A percentile compares a stretch with the other conserved stretches of the same genome.
These are phyloP conservation scores for Stemphylium vesicarium DNA, from an alignment of 2,329 filamentous ascomycete species.

Conservation along the genomic window DNA sequence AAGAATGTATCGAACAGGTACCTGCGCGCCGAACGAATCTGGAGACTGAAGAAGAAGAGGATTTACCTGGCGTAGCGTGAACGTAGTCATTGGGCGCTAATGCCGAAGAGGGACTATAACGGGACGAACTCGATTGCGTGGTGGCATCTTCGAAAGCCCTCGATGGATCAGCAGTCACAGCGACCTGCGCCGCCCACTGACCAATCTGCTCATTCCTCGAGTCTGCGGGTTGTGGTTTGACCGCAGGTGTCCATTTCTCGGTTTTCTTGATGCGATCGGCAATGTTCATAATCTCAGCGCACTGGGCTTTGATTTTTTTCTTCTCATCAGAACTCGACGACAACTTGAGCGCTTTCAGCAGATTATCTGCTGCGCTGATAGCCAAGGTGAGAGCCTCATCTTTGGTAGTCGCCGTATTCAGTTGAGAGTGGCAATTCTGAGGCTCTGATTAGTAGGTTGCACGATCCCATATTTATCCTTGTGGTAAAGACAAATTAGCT, in stretches of 20 bases:
- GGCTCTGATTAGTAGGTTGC: conserved; percentile 24
- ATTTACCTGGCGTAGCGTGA: conserved; percentile 25
- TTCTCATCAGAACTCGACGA: conserved; percentile 68
- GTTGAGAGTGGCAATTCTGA: conserved; percentile 47
- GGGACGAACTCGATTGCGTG: conserved; percentile 14
- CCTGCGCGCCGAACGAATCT: background rate
- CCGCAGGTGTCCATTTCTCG: conserved; percentile 30
- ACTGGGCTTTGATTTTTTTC: conserved; percentile 69
- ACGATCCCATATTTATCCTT: background rate
- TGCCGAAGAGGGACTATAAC: conserved; percentile 13
- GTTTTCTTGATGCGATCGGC: conserved; percentile 76
- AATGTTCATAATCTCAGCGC: conserved; percentile 70
- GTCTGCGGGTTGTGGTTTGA: conserved; percentile 8
- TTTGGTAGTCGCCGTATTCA: conserved; percentile 59
- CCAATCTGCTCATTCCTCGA: conserved; percentile 24
- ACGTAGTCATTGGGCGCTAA: conserved; percentile 3
- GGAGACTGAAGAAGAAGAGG: conserved; percentile 14
- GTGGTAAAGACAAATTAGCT: conserved; percentile 5
- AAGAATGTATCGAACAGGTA: background rate
- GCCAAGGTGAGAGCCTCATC: conserved; percentile 75
- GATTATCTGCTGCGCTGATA: conserved; percentile 78
- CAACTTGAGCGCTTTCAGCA: conserved; percentile 76
- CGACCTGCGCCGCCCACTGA: conserved; percentile 33
- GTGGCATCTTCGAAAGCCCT: conserved; percentile 2
- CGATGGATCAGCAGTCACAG: conserved; percentile 8